Conservation (phyloP, 2,329 filamentous ascomycete species). For the Metarhizium sp. region DNA sequence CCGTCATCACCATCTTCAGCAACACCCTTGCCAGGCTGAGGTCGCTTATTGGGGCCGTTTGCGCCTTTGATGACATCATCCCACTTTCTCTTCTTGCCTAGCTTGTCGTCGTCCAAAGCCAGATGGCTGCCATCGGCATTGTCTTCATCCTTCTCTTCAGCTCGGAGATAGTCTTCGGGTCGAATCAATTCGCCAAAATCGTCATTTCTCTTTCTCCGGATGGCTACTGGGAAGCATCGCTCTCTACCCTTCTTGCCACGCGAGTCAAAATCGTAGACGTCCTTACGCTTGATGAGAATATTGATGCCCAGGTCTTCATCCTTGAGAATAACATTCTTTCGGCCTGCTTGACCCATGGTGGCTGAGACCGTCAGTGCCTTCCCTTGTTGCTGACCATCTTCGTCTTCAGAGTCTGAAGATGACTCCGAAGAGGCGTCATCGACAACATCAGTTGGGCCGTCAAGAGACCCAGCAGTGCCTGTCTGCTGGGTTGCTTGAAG, state of each 20-base stretch:
- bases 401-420: constrained; percentile 78
- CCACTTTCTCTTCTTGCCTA: constrained; percentile 94
- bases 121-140: constrained; percentile 40
- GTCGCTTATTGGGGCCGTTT: constrained; percentile 47
- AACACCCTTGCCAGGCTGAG: constrained; percentile 33
- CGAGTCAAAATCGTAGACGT: constrained; percentile 89
- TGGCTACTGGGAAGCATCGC: constrained; percentile 80
- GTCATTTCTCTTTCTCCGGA: constrained; percentile 69
- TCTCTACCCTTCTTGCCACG: constrained; percentile 86
- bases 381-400: constrained; percentile 82
- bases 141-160: constrained; percentile 79
- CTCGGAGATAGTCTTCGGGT: constrained; percentile 85
- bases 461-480: constrained; percentile 56
- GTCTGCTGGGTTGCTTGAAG: constrained; percentile 72
- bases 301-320: constrained; percentile 91
- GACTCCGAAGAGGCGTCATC: constrained; percentile 83
- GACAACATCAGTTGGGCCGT: constrained; percentile 61
- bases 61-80: constrained; percentile 48
- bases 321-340: constrained; percentile 76
- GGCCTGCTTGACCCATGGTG: constrained; percentile 70
- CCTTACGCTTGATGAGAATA: constrained; percentile 77
- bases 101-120: constrained; percentile 44
- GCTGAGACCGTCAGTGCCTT: constrained; percentile 84
- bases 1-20: constrained; percentile 36
- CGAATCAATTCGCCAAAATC: constrained; percentile 93